Evolutionary conservation across 2,329 filamentous ascomycete species (phyloP), one percentile per base, ranked within the genome.

Genomic region (Leptoxyphium fumago): DNA sequence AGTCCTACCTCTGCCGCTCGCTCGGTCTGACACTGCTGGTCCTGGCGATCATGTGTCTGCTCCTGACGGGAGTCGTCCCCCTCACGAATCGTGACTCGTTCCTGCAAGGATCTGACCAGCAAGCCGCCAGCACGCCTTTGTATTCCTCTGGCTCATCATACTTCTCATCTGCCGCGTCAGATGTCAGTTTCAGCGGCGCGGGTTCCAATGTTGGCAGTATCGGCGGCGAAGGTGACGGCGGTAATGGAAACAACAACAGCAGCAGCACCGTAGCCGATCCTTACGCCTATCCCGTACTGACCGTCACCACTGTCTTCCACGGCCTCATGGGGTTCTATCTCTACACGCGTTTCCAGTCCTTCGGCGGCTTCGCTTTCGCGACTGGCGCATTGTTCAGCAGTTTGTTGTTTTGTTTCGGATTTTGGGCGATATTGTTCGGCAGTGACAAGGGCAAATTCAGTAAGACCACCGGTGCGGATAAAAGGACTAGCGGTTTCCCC

Each of bases 1-100:
- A 87, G 61, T 64, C 74, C 45, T 89, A 89, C 70, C 79, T 88
- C 60, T 77, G 77, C 42, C 80, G 83, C 38, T 76, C 73, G 26
- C 71, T 86, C 1, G 84, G 81, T 49, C 67, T 88, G 45, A 67
- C 77, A 28, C 71, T 86, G 39, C 66, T 87, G 17, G 66, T 77
- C 9, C 64, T 89, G 26, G 78, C 77, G 29, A 56, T 78, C 6
- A 63, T 82, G 10, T 71, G 73, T n/a, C 63, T 87, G 32, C 68
- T 84, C 30, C 70, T 88, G 28, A 82, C 82, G 0, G 84, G 83
- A 40, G 72, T 74, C 2, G 68, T 89, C 5, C 83, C 84, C 1
- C 62, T 87, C 10, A 72, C 70, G 1, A 29, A 26, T 5, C 39
- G 39, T 10, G 39, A 28, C 9, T 28, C 39, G 10, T 41, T 41